Conservation (phyloP, 2,329 filamentous ascomycete genomes). For the Alternaria hordeiaustralica region DNA sequence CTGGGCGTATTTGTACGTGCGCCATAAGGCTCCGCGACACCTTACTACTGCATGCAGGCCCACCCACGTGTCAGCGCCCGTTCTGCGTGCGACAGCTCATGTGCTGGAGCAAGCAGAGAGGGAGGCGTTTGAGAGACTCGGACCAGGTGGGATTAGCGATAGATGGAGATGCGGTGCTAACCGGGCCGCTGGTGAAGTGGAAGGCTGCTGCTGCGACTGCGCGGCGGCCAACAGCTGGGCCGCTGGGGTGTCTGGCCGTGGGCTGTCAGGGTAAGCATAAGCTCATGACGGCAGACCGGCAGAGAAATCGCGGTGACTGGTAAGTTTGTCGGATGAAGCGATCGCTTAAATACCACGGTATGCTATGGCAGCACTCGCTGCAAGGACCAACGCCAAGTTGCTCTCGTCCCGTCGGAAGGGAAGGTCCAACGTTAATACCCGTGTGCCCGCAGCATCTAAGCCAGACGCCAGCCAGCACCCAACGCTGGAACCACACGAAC, state of each 20-base stretch:
- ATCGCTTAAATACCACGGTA: conserved; percentile 11
- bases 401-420: conserved; percentile 6
- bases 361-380: conserved; percentile 4
- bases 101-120: neutral
- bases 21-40: conserved; percentile 17
- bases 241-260: neutral
- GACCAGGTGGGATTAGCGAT: conserved; percentile 5
- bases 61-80: conserved; percentile 26
- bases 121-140: conserved; percentile 1
- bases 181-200: conserved; percentile 13
- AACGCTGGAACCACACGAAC: conserved; percentile 15
- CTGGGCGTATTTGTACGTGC: conserved; percentile 8
- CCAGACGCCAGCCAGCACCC: neutral
- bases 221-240: neutral
- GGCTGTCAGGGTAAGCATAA: conserved; percentile 1
- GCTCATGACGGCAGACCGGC: conserved; percentile 5
- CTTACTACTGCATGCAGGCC: conserved; percentile 19
- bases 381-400: conserved; percentile 14
- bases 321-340: conserved; percentile 4
- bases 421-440: conserved; percentile 18
- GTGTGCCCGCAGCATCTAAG: conserved; percentile 12
- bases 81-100: conserved; percentile 18
- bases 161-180: conserved; percentile 6
- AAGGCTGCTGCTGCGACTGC: neutral
- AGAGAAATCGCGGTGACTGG: conserved; percentile 1